Evolutionary conservation across 495 filamentous ascomycete species (phyloP), one percentile per base, ranked within the genome.

Genomic region (Penicillium cinerascens): DNA sequence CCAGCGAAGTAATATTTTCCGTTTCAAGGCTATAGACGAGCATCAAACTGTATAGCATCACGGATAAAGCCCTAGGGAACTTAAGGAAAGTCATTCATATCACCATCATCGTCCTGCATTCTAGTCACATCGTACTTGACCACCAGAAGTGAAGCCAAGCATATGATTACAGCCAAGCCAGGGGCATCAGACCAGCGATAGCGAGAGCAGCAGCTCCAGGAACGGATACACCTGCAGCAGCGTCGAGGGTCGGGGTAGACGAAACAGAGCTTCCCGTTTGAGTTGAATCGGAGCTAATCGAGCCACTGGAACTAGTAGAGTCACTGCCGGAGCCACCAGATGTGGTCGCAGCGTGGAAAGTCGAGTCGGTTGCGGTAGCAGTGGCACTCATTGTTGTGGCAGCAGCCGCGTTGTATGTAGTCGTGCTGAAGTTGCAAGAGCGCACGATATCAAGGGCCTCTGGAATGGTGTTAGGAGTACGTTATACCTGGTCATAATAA

Each of bases 371-470:
- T 9, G 49, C 47, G 8, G 51, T 64, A 25, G 52, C 27, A 2
- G 51, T 53, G 29, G 47, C 37, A 39, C 35, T 49, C 20, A 47
- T n/a, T 13, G 44, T 59, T 16, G 56, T 59, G 29, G 64, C 51
- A 23, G 56, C 57, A 17, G 61, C 52, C 36, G 62, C 49, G 29
- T 60, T 59, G 44, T 67, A 72, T 17, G 63, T 62, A 9, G 66
- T 72, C 8, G 67, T 65, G 17, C 44, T 62, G 33, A 70, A 52
- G 23, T 51, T 53, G 56, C 69, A 73, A 8, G 59, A 66, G 49
- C 39, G 47, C 42, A 73, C 62, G 37, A 73, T 65, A 20, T 68
- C 64, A 41, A 69, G 66, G 17, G 69, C 69, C 18, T 71, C 69
- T 73, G 38, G 2, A 26, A 21, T 35, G 8, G 6, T 11, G 22